Evolutionary conservation across 2,329 filamentous ascomycete genomes (phyloP).

Genomic region (Cadophora sp.): DNA sequence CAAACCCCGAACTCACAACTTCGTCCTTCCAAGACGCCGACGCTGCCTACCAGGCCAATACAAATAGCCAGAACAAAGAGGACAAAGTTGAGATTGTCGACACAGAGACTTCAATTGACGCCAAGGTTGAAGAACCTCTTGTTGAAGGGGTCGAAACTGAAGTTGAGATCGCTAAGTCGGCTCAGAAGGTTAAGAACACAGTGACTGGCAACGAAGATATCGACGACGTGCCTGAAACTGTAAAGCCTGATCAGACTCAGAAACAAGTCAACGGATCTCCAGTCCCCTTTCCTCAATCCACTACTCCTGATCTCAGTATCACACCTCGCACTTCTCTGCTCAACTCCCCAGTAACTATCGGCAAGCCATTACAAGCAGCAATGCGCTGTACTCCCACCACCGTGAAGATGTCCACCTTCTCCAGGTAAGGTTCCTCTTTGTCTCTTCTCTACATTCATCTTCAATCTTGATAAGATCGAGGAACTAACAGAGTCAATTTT

Average conservation of each 20-base stretch:
- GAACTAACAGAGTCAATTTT: too few species aligned
- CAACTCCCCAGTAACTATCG: background rate
- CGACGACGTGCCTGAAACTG: background rate
- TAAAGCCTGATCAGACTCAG: background rate
- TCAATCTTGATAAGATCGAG: background rate
- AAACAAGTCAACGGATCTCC: background rate
- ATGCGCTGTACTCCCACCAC: background rate
- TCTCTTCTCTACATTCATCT: background rate
- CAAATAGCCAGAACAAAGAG: background rate
- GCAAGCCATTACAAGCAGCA: background rate
- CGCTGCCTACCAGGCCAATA: background rate
- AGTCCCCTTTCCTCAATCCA: background rate
- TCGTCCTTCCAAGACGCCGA: background rate
- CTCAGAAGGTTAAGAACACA: background rate
- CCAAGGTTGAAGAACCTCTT: background rate
- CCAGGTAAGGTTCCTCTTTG: slow-evolving; percentile 1
- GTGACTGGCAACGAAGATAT: too few species aligned
- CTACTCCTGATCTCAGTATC: background rate
- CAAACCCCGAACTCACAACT: background rate
- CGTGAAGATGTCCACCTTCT: background rate
- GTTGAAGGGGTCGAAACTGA: background rate
- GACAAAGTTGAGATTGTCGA: background rate
- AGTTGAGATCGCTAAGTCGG: background rate
- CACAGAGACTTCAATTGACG: background rate
- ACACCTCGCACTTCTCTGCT: background rate